Evolutionary conservation across 768 basidiomycete species (phyloP), one percentile per base, ranked within the genome.

Genomic region (Galerina sulciceps): DNA sequence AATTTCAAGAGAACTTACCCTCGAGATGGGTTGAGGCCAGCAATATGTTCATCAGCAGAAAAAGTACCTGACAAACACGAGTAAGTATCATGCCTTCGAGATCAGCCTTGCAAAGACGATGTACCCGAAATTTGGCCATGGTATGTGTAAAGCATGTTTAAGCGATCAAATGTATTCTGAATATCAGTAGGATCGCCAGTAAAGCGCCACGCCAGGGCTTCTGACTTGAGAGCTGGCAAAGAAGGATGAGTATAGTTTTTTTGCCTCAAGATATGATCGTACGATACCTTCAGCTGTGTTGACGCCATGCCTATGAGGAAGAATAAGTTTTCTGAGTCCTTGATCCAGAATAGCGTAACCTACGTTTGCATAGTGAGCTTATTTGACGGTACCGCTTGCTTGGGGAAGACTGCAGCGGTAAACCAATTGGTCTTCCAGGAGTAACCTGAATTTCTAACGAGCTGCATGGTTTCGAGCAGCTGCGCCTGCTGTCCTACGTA

Each of bases 371-470:
- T 69, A 11, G 58, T 71, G n/a, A 75, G 65, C 4, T 64, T 46
- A 2, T 71, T 68, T 1, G 60, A 38, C 3, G 71, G 69, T 10
- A 71, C 67, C 4, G 74, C 67, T 13, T 53, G 62, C 53, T 73
- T 71, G 3, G 76, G 76, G 68, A 79, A 79, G 6, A 62, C 71
- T 1, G 61, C 70, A 9, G 73, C 69, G 15, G 69, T 71, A 58
- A 76, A 79, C 75, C 76, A 79, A 14, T 76, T 56, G 20, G 73
- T 68, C 64, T 79, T 78, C 78, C 78, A 79, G 0, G 75, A 75
- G 59, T 74, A 79, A 0, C 77, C 77, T 23, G 69, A 65, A 44
- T 76, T 65, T 15, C 76, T 66, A 40, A 74, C 75, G 6, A 79
- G 72, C 37, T 75, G 69, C 78, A 79, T 79, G 0, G 76, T 76